These are phyloP conservation scores for Cyclospora cayetanensis DNA, from an alignment of 169 alveolate species.

Conservation along the genomic window DNA sequence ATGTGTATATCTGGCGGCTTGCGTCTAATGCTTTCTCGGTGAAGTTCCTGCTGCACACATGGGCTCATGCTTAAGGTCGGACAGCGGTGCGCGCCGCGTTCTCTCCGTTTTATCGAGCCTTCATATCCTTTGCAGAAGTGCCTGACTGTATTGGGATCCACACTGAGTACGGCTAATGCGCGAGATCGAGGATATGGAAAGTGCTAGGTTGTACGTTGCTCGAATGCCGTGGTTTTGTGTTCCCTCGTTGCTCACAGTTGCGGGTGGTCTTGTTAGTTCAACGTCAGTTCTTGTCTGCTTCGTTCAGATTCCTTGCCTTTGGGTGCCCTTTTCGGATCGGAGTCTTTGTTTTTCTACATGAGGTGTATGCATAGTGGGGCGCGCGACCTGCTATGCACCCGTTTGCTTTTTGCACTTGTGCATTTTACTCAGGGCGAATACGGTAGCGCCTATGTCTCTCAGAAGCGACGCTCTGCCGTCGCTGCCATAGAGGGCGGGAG, in stretches of 20 bases:
- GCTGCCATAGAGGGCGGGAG: neutral
- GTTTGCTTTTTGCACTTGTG: neutral
- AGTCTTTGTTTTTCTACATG: neutral
- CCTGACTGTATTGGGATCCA: too few species aligned
- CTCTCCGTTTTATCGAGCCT: neutral
- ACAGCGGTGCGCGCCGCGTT: neutral
- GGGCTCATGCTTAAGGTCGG: neutral
- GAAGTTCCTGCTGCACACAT: neutral
- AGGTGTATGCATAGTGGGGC: neutral
- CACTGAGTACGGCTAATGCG: too few species aligned
- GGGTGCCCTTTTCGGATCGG: neutral
- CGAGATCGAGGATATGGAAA: too few species aligned
- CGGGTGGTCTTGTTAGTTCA: neutral
- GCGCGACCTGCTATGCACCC: neutral
- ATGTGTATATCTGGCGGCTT: neutral
- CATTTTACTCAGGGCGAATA: neutral
- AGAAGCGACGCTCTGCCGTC: neutral
- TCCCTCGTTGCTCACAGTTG: neutral
- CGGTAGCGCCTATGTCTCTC: neutral
- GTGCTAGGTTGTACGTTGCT: too few species aligned
- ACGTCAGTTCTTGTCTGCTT: neutral
- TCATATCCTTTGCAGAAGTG: neutral
- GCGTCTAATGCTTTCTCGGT: neutral
- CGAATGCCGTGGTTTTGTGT: too few species aligned
- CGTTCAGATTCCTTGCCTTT: neutral